These are phyloP conservation scores for Zoysia matrella DNA, from an alignment of 202 grass and related monocot genomes.

Conservation along the genomic window DNA sequence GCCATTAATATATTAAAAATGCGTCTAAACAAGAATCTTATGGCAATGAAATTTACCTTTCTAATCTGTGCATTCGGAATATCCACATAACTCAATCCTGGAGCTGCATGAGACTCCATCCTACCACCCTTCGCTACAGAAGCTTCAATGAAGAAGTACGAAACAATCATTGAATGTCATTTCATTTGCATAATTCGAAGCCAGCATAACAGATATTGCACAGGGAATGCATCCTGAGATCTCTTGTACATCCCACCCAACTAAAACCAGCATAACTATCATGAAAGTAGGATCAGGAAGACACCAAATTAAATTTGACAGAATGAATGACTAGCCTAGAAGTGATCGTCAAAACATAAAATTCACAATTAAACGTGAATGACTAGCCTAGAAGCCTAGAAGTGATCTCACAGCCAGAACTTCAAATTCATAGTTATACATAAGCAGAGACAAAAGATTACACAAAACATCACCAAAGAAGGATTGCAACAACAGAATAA, in stretches of 20 bases:
- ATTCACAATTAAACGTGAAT: neutral
- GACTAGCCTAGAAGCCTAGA: neutral
- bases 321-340: neutral
- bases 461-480: neutral
- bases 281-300: neutral
- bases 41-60: conserved; percentile 61
- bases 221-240: neutral
- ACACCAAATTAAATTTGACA: neutral
- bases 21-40: neutral
- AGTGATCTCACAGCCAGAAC: neutral
- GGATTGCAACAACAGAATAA: conserved; percentile 10
- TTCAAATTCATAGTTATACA: neutral
- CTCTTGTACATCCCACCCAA: conserved; percentile 10
- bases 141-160: conserved; percentile 36
- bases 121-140: conserved; percentile 59
- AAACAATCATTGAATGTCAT: conserved; percentile 3
- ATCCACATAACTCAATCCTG: conserved; percentile 67
- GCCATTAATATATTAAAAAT: neutral
- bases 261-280: neutral
- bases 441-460: neutral
- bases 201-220: neutral
- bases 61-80: conserved; percentile 91
- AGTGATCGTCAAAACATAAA: neutral
- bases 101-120: conserved; percentile 47
- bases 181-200: neutral